Conservation (phyloP, 345 rosid species). For the Triadica sebifera region DNA sequence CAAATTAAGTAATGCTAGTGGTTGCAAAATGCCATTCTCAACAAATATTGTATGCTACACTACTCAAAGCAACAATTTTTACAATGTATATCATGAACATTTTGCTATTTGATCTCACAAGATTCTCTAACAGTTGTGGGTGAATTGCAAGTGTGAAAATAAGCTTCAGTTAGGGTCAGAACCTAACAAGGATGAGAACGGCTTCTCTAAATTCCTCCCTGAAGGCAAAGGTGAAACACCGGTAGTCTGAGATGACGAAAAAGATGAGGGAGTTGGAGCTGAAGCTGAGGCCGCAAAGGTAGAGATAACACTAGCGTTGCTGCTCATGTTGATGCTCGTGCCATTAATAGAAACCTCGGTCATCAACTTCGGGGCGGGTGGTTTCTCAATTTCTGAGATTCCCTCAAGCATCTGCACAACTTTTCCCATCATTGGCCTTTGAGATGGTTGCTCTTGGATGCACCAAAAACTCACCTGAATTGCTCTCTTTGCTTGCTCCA, state of each 20-base stretch:
- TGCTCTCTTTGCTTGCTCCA: slow-evolving; percentile 23
- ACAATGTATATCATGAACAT: no score
- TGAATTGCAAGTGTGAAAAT: neutral
- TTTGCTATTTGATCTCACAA: neutral
- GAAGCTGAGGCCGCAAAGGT: slow-evolving; percentile 45
- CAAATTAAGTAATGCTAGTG: neutral
- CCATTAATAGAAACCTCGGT: slow-evolving; percentile 35
- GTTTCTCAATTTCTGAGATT: slow-evolving; percentile 42
- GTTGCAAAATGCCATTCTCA: no score
- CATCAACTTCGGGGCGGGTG: slow-evolving; percentile 43
- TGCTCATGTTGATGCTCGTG: slow-evolving; percentile 40
- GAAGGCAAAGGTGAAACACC: slow-evolving; percentile 45
- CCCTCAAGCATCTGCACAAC: slow-evolving; percentile 43
- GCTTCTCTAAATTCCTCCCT: slow-evolving; percentile 32
- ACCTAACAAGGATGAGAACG: slow-evolving; percentile 33
- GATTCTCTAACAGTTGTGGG: neutral
- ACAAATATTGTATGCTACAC: neutral
- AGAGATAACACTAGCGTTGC: slow-evolving; percentile 36
- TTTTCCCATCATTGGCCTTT: slow-evolving; percentile 29
- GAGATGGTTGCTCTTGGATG: slow-evolving; percentile 33
- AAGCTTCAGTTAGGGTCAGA: slow-evolving; percentile 20
- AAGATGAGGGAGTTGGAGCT: slow-evolving; percentile 42
- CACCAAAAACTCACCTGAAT: slow-evolving; percentile 28
- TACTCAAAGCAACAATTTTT: neutral
- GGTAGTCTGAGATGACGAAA: slow-evolving; percentile 41